phyloP scores from a whole-genome alignment of 1,284 basidiomycete species.

The Tylopilus orsonianus region DNA sequence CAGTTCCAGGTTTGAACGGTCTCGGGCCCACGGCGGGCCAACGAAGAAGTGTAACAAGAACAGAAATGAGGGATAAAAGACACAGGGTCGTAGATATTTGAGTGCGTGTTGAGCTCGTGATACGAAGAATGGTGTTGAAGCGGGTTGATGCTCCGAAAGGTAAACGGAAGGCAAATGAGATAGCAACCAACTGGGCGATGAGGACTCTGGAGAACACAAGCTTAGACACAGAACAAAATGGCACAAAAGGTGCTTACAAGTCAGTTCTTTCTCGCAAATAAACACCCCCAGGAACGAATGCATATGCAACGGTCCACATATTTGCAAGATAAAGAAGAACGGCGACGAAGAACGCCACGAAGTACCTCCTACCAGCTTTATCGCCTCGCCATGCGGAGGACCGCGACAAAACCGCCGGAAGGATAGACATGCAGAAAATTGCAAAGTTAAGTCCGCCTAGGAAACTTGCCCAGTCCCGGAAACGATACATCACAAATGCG shows the following conservation, averaged over 20 bases:
- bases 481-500: conserved; percentile 58
- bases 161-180: conserved; percentile 50
- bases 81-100: conserved; percentile 38
- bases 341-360: conserved; percentile 61
- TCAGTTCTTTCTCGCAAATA: conserved; percentile 83
- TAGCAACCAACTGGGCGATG: conserved; percentile 46
- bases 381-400: conserved; percentile 37
- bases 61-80: conserved; percentile 47
- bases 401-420: conserved; percentile 52
- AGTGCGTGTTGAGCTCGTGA: conserved; percentile 19
- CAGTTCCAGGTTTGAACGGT: conserved; percentile 67
- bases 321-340: conserved; percentile 68
- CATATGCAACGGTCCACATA: conserved; percentile 89
- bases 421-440: conserved; percentile 65
- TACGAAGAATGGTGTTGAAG: conserved; percentile 1
- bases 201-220: conserved; percentile 44
- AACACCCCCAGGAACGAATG: conserved; percentile 86
- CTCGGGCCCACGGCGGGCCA: conserved; percentile 46
- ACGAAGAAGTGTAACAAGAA: conserved; percentile 54
- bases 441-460: conserved; percentile 67
- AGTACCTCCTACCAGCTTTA: conserved; percentile 49
- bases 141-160: conserved; percentile 21
- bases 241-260: conserved; percentile 42
- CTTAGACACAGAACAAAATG: neutral
- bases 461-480: conserved; percentile 76